Evolutionary conservation across 176 grass and related monocot species (phyloP).

Genomic region (Lolium rigidum): DNA sequence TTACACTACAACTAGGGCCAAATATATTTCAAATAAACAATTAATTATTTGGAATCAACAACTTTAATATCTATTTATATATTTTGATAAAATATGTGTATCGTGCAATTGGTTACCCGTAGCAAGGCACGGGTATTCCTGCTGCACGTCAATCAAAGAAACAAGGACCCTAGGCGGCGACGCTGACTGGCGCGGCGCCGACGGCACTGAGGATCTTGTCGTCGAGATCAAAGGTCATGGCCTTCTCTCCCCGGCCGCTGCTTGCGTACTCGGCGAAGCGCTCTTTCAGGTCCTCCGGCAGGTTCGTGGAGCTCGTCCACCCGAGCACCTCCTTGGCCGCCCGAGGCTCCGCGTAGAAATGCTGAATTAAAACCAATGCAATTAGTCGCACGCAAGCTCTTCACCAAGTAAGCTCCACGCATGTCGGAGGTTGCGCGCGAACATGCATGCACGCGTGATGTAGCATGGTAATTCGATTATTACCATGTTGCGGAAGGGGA

Average conservation of each 20-base stretch:
- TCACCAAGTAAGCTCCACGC: no score
- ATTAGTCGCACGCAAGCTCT: no score
- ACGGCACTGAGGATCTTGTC: conserved; percentile 77
- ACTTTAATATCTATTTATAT: no score
- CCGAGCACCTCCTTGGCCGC: conserved; percentile 85
- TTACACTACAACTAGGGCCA: no score
- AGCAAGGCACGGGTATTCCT: no score
- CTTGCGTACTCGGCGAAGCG: conserved; percentile 72
- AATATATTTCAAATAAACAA: no score
- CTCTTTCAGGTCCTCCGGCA: conserved; percentile 94
- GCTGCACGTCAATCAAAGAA: neutral
- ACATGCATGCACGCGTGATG: no score
- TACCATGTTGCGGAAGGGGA: conserved; percentile 96
- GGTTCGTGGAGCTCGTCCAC: conserved; percentile 78
- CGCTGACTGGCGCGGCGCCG: conserved; percentile 4
- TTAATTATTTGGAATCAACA: no score
- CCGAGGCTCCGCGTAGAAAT: conserved; percentile 92
- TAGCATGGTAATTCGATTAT: no score
- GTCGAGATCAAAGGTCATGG: conserved; percentile 75
- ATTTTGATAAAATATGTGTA: no score
- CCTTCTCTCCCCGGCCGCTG: conserved; percentile 76
- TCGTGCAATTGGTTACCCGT: no score
- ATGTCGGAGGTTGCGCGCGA: no score
- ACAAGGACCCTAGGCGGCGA: neutral
- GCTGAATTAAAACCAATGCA: conserved; percentile 36